Percentiles rank a stretch among this genome's conserved stretches.
Evolutionary conservation across 768 basidiomycete genomes (phyloP).

Genomic region (Suillus brevipes): DNA sequence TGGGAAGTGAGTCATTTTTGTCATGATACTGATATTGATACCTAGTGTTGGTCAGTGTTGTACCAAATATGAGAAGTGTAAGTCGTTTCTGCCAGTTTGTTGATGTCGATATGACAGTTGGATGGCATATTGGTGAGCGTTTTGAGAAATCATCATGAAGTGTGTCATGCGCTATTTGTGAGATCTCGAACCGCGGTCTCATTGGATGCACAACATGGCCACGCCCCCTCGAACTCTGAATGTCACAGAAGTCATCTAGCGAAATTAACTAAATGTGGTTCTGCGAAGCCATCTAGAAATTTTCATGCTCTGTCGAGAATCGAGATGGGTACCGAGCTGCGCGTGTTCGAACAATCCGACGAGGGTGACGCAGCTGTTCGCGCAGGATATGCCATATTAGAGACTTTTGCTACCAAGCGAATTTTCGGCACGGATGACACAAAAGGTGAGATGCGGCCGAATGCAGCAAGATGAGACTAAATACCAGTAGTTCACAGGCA

Average conservation of each 20-base stretch:
- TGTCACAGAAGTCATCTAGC: constrained; percentile 35
- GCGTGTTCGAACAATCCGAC: constrained; percentile 31
- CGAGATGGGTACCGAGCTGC: constrained; percentile 37
- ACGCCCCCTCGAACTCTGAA: constrained; percentile 34
- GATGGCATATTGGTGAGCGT: not conserved
- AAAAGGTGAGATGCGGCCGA: constrained; percentile 10
- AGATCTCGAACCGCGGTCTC: too few relatives aligned
- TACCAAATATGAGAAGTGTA: not conserved
- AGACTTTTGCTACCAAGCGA: constrained; percentile 1
- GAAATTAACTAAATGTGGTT: constrained; percentile 30
- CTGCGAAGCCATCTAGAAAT: constrained; percentile 21
- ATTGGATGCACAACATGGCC: too few relatives aligned
- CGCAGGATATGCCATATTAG: not conserved
- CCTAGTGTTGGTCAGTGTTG: not conserved
- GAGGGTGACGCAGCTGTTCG: constrained; percentile 30
- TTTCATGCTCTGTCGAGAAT: constrained; percentile 38
- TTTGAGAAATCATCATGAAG: not conserved
- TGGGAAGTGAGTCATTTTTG: not conserved
- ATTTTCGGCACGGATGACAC: constrained; percentile 18
- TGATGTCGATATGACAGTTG: not conserved
- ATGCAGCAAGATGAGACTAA: not conserved
- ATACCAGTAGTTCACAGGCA: not conserved
- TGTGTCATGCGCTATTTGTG: too few relatives aligned
- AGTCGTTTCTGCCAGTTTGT: not conserved
- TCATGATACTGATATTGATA: not conserved